Evolutionary conservation across 2,329 filamentous ascomycete species (phyloP).

Genomic region (Ascomycota sp.): DNA sequence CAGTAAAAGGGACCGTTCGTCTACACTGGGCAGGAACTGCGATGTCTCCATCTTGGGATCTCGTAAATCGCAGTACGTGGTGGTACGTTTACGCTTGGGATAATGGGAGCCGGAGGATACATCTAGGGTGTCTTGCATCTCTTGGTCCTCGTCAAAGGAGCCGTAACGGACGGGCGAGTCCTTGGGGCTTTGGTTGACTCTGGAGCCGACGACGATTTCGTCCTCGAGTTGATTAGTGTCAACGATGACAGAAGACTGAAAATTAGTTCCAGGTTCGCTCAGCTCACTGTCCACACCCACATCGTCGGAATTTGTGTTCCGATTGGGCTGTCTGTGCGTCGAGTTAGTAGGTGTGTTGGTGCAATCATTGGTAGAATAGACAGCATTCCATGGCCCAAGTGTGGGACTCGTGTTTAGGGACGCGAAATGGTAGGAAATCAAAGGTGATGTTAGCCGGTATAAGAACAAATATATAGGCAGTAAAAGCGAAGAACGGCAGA

Average conservation of each 20-base stretch:
- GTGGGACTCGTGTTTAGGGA: too few relatives aligned
- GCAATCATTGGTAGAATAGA: neutral
- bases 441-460: too few relatives aligned
- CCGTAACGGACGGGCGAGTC: constrained; percentile 12
- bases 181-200: constrained; percentile 17
- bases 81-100: constrained; percentile 34
- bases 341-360: constrained; percentile 6
- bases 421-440: too few relatives aligned
- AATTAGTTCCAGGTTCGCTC: constrained; percentile 18
- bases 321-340: constrained; percentile 9
- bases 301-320: constrained; percentile 14
- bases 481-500: too few relatives aligned
- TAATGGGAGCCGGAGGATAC: constrained; percentile 20
- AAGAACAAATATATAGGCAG: too few relatives aligned
- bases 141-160: constrained; percentile 20
- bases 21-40: constrained; percentile 10
- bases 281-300: constrained; percentile 22
- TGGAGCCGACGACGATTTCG: constrained; percentile 30
- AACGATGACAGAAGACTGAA: constrained; percentile 17
- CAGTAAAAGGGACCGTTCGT: constrained; percentile 8
- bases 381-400: neutral
- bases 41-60: constrained; percentile 24
- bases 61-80: constrained; percentile 26
- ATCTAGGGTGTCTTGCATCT: constrained; percentile 21
- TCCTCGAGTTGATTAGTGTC: constrained; percentile 22